These are phyloP conservation scores for Nakazawaea siamensis DNA, from an alignment of 805 yeast genomes.

Conservation along the genomic window DNA sequence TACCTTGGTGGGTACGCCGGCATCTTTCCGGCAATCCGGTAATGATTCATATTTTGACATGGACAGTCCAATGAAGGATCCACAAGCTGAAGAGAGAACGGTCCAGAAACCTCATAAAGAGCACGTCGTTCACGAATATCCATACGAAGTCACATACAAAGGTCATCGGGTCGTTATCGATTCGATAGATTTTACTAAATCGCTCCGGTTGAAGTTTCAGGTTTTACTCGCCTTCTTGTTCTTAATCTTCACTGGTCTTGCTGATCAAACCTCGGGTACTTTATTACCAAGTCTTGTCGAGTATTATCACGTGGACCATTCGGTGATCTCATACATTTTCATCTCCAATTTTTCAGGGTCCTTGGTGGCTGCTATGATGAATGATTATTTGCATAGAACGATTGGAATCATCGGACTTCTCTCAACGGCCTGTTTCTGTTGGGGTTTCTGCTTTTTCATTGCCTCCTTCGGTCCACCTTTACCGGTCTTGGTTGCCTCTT, in stretches of 20 bases:
- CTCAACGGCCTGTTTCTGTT: slow-evolving; percentile 1
- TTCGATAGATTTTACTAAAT: slow-evolving; percentile 30
- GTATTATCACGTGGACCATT: slow-evolving; percentile 39
- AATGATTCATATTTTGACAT: slow-evolving; percentile 4
- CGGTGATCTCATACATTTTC: slow-evolving; percentile 17
- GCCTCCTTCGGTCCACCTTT: slow-evolving; percentile 9
- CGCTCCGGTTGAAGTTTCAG: slow-evolving; percentile 32
- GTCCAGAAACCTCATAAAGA: background rate
- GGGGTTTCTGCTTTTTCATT: slow-evolving; percentile 5
- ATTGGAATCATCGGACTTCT: slow-evolving; percentile 7
- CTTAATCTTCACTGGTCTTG: slow-evolving; percentile 43
- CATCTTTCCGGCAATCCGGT: background rate
- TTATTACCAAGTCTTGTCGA: slow-evolving; percentile 44
- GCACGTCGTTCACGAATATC: too few species aligned
- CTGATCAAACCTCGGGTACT: slow-evolving; percentile 56
- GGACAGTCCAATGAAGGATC: slow-evolving; percentile 1
- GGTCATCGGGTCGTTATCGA: slow-evolving; percentile 25
- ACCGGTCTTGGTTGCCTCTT: slow-evolving; percentile 3
- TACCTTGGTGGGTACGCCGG: slow-evolving; percentile 10
- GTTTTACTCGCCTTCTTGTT: slow-evolving; percentile 29
- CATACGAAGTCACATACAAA: slow-evolving; percentile 7
- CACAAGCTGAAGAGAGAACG: slow-evolving; percentile 1
- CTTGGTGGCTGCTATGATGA: slow-evolving; percentile 5
- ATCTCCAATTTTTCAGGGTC: slow-evolving; percentile 8
- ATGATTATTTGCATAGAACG: slow-evolving; percentile 9